Evolutionary conservation across 2,329 filamentous ascomycete genomes (phyloP).

Genomic region (Trichoderma gracile): DNA sequence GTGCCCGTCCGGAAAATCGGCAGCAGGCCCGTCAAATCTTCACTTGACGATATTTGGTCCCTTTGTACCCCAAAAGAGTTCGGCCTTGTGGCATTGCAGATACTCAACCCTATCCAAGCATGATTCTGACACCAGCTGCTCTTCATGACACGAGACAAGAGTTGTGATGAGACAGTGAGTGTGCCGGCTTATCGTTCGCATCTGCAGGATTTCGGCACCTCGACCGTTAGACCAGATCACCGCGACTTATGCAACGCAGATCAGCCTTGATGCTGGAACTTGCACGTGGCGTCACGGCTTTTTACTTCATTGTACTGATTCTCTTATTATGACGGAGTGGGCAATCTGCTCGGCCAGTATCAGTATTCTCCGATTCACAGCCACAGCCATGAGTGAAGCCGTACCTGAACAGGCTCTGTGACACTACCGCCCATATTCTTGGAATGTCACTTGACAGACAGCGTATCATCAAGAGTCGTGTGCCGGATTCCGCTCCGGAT

Average conservation of each 20-base stretch:
- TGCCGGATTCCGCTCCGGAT: background rate
- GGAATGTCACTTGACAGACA: background rate
- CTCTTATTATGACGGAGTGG: background rate
- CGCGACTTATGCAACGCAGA: conserved; percentile 9
- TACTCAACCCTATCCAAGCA: background rate
- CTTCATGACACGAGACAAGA: background rate
- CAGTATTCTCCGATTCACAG: background rate
- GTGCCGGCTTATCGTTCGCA: background rate
- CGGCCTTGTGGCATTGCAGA: background rate
- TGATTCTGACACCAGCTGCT: background rate
- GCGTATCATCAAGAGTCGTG: background rate
- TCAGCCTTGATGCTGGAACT: background rate
- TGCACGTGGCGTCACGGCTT: background rate
- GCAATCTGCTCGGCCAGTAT: background rate
- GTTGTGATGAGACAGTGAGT: background rate
- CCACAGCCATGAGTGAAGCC: background rate
- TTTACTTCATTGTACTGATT: background rate
- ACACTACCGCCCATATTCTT: background rate
- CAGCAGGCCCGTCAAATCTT: background rate
- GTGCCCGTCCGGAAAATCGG: background rate
- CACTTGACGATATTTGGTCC: background rate
- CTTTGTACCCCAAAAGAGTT: no score
- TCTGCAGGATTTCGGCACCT: background rate
- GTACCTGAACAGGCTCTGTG: background rate
- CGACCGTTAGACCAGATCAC: background rate